Conservation (phyloP, 2,329 filamentous ascomycete genomes). For the Malbranchea zuffiana region DNA sequence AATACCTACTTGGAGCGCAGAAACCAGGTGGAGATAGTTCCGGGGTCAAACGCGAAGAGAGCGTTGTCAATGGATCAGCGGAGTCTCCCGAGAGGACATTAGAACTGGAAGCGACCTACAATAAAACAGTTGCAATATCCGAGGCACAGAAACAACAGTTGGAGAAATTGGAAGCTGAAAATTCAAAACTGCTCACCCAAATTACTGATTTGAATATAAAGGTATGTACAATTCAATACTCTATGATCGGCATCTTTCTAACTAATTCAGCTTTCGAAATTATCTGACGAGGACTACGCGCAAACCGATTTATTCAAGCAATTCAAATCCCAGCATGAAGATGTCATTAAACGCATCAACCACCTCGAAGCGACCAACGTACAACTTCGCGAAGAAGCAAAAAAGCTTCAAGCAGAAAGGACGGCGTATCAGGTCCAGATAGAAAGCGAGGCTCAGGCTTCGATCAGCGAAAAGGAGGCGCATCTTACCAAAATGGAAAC, state of each 20-base stretch:
- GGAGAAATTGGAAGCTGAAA: constrained; percentile 65
- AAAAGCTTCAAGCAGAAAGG: constrained; percentile 74
- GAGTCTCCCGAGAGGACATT: constrained; percentile 40
- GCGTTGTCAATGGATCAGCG: constrained; percentile 43
- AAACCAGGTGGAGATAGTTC: constrained; percentile 35
- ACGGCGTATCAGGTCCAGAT: constrained; percentile 70
- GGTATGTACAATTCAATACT: constrained; percentile 24
- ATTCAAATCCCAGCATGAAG: constrained; percentile 80
- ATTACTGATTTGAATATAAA: constrained; percentile 60
- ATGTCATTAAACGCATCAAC: constrained; percentile 84
- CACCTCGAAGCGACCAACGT: constrained; percentile 81
- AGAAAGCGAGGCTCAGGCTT: constrained; percentile 64
- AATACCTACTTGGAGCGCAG: constrained; percentile 61
- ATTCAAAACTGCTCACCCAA: constrained; percentile 63
- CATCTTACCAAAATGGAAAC: constrained; percentile 71
- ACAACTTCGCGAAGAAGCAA: constrained; percentile 70
- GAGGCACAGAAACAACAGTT: constrained; percentile 83
- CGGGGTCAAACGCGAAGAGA: constrained; percentile 41
- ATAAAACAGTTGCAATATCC: constrained; percentile 64
- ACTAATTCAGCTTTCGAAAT: constrained; percentile 50
- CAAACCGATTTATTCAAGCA: constrained; percentile 89
- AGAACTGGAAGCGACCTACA: constrained; percentile 63
- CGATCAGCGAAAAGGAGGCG: constrained; percentile 67
- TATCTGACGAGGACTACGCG: constrained; percentile 87
- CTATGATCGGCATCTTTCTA: constrained; percentile 39